Conservation (phyloP, 495 filamentous ascomycete species). For the Gamarada debralockiae region DNA sequence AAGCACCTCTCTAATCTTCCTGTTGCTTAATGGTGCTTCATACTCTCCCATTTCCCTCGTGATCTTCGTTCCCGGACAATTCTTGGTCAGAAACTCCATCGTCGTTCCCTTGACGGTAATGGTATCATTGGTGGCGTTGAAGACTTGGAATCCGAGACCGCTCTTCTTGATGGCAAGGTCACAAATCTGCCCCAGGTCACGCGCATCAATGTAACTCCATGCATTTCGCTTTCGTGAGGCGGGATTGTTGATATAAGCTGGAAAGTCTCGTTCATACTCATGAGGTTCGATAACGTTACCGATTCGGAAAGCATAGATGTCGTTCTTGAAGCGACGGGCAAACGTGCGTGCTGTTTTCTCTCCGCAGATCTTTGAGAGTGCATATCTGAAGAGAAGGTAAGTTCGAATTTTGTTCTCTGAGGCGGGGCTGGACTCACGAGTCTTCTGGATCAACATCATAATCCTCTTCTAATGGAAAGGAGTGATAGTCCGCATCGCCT, state of each 20-base stretch:
- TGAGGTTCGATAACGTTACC: conserved; percentile 56
- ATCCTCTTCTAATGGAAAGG: conserved; percentile 52
- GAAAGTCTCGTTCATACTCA: conserved; percentile 51
- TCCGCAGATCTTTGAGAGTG: conserved; percentile 54
- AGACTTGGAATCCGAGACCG: conserved; percentile 55
- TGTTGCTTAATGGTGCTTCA: conserved; percentile 55
- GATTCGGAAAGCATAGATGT: conserved; percentile 58
- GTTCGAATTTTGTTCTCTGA: conserved; percentile 43
- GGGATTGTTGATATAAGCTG: conserved; percentile 43
- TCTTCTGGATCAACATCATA: conserved; percentile 57
- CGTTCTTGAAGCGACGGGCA: conserved; percentile 45
- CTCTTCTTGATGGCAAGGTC: conserved; percentile 42
- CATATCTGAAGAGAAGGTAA: conserved; percentile 55
- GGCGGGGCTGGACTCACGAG: conserved; percentile 51
- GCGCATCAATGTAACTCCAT: conserved; percentile 58
- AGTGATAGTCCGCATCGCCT: conserved; percentile 45
- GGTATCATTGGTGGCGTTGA: conserved; percentile 59
- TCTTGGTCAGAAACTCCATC: conserved; percentile 42
- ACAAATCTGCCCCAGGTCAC: conserved; percentile 57
- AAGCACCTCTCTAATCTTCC: conserved; percentile 53
- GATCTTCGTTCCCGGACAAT: conserved; percentile 41
- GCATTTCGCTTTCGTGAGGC: conserved; percentile 48
- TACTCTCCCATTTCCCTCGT: conserved; percentile 48
- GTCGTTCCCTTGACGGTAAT: conserved; percentile 43
- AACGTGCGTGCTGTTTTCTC: conserved; percentile 54